Base-by-base conservation (phyloP, 768 basidiomycete genomes). In the Termitomyces sp. region DNA sequence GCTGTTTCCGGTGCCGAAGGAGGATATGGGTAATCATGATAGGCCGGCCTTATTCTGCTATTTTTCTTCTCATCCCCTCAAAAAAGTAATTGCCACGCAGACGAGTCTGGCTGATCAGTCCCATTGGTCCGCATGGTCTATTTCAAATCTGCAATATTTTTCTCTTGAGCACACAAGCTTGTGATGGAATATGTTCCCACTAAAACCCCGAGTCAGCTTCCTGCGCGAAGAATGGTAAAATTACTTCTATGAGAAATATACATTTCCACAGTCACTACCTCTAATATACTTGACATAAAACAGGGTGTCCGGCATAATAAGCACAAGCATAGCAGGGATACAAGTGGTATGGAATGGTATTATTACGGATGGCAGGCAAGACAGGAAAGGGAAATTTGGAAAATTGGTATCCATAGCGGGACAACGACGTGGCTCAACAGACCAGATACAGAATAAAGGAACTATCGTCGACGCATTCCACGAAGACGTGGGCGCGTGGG, bases 401-500 rank as follows among this genome's bases (percentile, higher is more conserved):
- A 26, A n/a, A 38, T 26, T 10, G 48, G 48, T 49, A 49, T 49
- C 35, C 48, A 37, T 35, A 49, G 34, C 35, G 34, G 14, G 34
- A 35, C 19, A 35, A 46, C 19, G 15, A n/a, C 9, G 22, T 37
- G 37, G 17, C 17, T 10, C 48, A 49, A 34, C 14, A n/a, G 47
- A 48, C 47, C 15, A 37, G 11, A 24, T 21, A 26, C 48, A 26
- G 15, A 49, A n/a, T 6, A 8, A 47, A 17, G 2, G 10, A 45
- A 38, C 50, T 58, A 57, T 45, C 83, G 80, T 69, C 78, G 71
- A 45, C 81, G 75, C 58, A 71, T 69, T 42, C 68, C 66, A 60
- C 80, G 77, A 66, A 75, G 70, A 54, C 84, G 77, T 19, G 84
- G 82, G 53, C 83, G 73, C 22, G 85, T 85, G 37, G 85, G 84